Percentiles rank a stretch among this genome's conserved stretches.
Evolutionary conservation across 2,329 filamentous ascomycete genomes (phyloP).

Genomic region (Colletotrichum sp.): DNA sequence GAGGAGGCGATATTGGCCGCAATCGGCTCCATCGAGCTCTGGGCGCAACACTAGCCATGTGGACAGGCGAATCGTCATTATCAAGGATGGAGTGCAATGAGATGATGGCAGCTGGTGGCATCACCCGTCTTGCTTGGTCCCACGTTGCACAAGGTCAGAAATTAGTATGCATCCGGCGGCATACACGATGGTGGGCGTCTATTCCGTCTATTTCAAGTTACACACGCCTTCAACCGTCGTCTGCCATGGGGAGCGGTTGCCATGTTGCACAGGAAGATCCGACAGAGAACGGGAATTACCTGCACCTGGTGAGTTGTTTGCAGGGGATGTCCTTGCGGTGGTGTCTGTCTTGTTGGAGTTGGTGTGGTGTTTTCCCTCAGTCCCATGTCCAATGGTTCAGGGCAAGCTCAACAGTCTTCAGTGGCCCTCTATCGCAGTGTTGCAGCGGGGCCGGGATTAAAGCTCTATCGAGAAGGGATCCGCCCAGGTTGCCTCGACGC

Average conservation of each 20-base stretch:
- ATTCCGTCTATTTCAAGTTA: background rate
- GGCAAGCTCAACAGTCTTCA: background rate
- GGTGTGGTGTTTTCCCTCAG: background rate
- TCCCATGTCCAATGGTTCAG: background rate
- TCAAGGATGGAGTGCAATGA: background rate
- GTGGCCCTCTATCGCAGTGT: background rate
- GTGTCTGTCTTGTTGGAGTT: background rate
- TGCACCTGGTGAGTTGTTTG: background rate
- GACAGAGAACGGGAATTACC: background rate
- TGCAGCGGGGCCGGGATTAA: conserved; percentile 15
- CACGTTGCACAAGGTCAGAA: background rate
- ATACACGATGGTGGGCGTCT: background rate
- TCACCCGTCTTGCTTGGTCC: background rate
- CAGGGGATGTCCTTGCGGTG: background rate
- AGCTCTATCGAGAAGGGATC: conserved; percentile 17
- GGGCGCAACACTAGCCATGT: background rate
- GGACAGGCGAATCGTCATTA: background rate
- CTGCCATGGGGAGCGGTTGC: background rate
- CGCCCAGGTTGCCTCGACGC: background rate
- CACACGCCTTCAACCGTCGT: background rate
- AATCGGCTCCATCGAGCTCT: background rate
- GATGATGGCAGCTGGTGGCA: background rate
- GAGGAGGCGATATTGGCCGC: background rate
- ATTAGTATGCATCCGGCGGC: background rate
- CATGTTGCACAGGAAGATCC: background rate